phyloP scores from a whole-genome alignment of 495 filamentous ascomycete genomes.

The Hypoxylon trugodes region DNA sequence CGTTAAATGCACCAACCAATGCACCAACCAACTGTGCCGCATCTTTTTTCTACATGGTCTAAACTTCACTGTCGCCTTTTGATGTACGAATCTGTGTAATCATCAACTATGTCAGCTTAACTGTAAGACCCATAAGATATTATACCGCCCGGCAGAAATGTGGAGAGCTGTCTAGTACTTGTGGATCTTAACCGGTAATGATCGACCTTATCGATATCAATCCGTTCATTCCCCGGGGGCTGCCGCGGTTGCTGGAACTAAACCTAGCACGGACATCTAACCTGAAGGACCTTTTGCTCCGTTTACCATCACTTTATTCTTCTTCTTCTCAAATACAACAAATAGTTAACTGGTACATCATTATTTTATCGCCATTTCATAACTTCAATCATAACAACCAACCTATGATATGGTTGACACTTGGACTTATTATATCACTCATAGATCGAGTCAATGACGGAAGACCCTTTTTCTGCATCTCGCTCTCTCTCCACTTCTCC shows the following conservation, averaged over 20 bases:
- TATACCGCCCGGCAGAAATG: conserved; percentile 26
- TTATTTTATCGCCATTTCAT: background rate
- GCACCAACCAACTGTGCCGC: too few relatives aligned
- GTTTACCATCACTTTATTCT: background rate
- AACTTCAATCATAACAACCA: background rate
- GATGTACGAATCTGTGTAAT: too few relatives aligned
- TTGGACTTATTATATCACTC: background rate
- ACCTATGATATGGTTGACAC: background rate
- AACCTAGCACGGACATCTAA: background rate
- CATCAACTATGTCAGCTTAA: conserved; percentile 2
- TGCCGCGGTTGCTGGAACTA: background rate
- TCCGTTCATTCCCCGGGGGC: background rate
- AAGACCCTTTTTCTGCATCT: conserved; percentile 20
- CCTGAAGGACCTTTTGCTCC: conserved; percentile 14
- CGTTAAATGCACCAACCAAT: too few relatives aligned
- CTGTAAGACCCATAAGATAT: background rate
- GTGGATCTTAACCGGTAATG: background rate
- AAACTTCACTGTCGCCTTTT: background rate
- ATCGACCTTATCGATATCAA: conserved; percentile 11
- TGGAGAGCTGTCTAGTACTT: background rate
- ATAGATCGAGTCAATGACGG: conserved; percentile 11
- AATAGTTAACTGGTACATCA: background rate
- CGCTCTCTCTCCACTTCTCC: conserved; percentile 12
- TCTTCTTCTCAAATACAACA: background rate
- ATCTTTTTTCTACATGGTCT: too few relatives aligned